Base-by-base conservation (phyloP, 1,139 yeast species). In the Martiniozyma asiatica region DNA sequence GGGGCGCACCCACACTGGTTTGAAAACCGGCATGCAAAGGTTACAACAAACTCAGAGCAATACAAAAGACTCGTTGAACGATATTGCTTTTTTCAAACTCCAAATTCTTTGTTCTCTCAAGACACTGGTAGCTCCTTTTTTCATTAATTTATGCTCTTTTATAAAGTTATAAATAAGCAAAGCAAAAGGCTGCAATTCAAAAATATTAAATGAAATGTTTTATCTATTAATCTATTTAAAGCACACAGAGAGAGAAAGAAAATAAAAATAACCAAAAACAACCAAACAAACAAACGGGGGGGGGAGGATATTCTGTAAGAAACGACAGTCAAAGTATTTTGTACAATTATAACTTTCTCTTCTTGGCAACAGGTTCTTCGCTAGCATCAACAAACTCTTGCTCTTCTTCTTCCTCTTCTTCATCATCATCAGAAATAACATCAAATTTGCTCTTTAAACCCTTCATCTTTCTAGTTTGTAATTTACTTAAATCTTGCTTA, bases 381-480 rank as follows among this genome's bases (percentile, higher is more conserved):
- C 39, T 35, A 5, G 42, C 40, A 29, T 45, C 48, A 25, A 35
- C 40, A 30, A 35, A 33, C 12, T 41, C 38, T 4, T 46, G 49
- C 29, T 55, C 61, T n/a, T 54, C 62, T 15, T 56, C 56, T 6
- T 59, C 57, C 32, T 58, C 57, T 14, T 63, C 72, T 29, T 61
- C 71, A 35, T 68, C 72, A 17, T 68, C 78, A 24, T 65, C 78
- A n/a, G 55, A 60, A 11, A 53, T 59, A 56, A 84, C 95, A 51
- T 84, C 95, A 45, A 65, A 85, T 54, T 68, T 75, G 35, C 84
- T 65, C 63, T 92, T 92, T 51, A 89, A 68, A 53, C 98, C 99
- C 68, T 92, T 92, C 95, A 89, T 82, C 73, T 89, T 89, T 62
- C 98, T 75, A 9, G 98, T 87, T 60, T 89, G 98, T 53, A 89